Base-by-base conservation (phyloP, 345 rosid genomes). In the Raphanus raphanistrum region DNA sequence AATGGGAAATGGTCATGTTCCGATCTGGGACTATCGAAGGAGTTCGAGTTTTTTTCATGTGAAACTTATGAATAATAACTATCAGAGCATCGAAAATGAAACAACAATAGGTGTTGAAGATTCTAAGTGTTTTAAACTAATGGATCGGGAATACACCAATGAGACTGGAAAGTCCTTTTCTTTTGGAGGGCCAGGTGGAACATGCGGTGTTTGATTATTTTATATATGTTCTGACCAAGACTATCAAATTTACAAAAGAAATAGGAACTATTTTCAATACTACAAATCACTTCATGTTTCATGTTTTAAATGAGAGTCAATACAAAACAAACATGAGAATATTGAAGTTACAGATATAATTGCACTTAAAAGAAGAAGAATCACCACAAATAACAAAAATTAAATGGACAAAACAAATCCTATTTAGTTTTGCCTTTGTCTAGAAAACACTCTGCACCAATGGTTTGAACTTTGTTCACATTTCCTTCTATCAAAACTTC, bases 1-100 rank as follows among this genome's bases (percentile, higher is more conserved):
- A n/a, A 60, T 76, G 74, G 74, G 74, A 29, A 76, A 67, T 68
- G 80, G 74, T 5, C 16, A 59, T 61, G 61, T 76, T 70, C 75
- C 69, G 0, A 17, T 10, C 26, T 0, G 0, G 0, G 57, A 74
- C 11, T 65, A 9, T 54, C 31, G 36, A 10, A 68, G 9, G 33
- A 76, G 52, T 43, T 41, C 72, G 16, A 11, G 52, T 12, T 67
- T 67, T 75, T 4, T 21, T 3, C 45, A 17, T 16, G 2, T 75
- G 16, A 75, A 50, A 55, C 65, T 74, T 54, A 35, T 0, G 17
- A 15, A 65, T 15, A 16, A 25, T 7, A 74, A 36, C 0, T 35
- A 65, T 36, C 17, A 10, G 1, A 3, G 1, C 1, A 8, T 65
- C 13, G 71, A 54, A 13, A 16, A 11, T 4, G 21, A 9, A 35